Evolutionary conservation across 768 basidiomycete genomes (phyloP), one percentile per base, ranked within the genome.

Genomic region (Mrakia blollopis): DNA sequence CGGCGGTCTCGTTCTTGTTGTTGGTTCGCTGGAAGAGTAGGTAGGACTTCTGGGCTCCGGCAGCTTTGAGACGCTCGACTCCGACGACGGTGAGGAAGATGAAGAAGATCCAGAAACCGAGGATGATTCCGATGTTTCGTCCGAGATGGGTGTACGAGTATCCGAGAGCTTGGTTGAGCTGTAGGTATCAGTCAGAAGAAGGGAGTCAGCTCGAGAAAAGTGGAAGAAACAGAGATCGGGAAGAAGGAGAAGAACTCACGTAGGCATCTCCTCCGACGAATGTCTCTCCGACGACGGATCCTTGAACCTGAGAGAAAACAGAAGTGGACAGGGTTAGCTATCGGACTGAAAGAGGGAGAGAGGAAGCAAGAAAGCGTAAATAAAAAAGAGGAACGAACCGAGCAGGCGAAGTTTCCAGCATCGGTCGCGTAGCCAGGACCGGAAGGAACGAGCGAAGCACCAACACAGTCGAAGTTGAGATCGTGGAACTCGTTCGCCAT

Each of bases 401-500:
- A n/a, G n/a, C 84, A 84, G 32, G 81, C 79, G 18, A 77, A 72
- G 35, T 81, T 76, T 69, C 52, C 37, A 13, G 78, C 78, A 1
- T 71, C 79, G 41, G 77, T 77, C n/a, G 72, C 80, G 76, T 83
- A 83, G 2, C 73, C 78, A 1, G 83, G 82, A 1, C 81, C 81
- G 11, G 79, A 65, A 10, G 84, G 84, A 28, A 84, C 80, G 71
- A 81, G 83, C 18, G 76, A 32, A 2, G 80, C 78, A 8, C 76
- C 76, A 6, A 77, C 76, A 74, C 84, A 84, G 25, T 72, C 28
- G 73, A 90, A 91, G 28, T 87, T 82, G 50, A 89, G 88, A 25
- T 88, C 88, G 85, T 86, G 88, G 83, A 94, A 93, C 82, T 96
- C 93, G 82, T 94, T 94, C 83, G 91, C 89, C 89, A 95, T 91